phyloP scores from a whole-genome alignment of 2,329 filamentous ascomycete genomes.

The Alternaria longipes region DNA sequence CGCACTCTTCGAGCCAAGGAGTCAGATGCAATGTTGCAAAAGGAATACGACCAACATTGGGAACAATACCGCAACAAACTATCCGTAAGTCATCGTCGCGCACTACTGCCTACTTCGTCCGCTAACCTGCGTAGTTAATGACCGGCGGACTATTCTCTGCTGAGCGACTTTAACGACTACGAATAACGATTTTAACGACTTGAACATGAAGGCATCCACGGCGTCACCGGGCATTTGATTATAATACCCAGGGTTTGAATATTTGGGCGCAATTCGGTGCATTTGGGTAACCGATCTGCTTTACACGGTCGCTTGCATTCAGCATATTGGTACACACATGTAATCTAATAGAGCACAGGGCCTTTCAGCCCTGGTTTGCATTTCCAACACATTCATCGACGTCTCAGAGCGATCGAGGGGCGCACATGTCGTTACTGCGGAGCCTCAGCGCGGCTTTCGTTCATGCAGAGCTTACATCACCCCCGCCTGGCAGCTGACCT shows the following conservation, averaged over 20 bases:
- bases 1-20: constrained; percentile 46
- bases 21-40: constrained; percentile 46
- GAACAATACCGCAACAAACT: constrained; percentile 1
- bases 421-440: constrained; percentile 17
- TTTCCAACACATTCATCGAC: constrained; percentile 7
- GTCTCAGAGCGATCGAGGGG: constrained; percentile 6
- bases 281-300: constrained; percentile 3
- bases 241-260: constrained; percentile 21
- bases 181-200: constrained; percentile 17
- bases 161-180: constrained; percentile 13
- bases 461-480: constrained; percentile 26
- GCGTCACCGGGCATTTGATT: constrained; percentile 17
- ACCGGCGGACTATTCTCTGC: constrained; percentile 6
- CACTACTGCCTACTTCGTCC: neutral
- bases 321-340: constrained; percentile 21
- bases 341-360: constrained; percentile 18
- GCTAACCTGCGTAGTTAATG: constrained; percentile 9
- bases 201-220: constrained; percentile 8
- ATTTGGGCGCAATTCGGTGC: constrained; percentile 9
- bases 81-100: constrained; percentile 4
- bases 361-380: constrained; percentile 8
- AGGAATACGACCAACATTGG: constrained; percentile 37
- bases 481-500: constrained; percentile 25
- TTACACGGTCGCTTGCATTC: constrained; percentile 13
- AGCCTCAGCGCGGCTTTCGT: constrained; percentile 23